Base-by-base conservation (phyloP, 2,329 filamentous ascomycete species). In the Epichloe hybrida region DNA sequence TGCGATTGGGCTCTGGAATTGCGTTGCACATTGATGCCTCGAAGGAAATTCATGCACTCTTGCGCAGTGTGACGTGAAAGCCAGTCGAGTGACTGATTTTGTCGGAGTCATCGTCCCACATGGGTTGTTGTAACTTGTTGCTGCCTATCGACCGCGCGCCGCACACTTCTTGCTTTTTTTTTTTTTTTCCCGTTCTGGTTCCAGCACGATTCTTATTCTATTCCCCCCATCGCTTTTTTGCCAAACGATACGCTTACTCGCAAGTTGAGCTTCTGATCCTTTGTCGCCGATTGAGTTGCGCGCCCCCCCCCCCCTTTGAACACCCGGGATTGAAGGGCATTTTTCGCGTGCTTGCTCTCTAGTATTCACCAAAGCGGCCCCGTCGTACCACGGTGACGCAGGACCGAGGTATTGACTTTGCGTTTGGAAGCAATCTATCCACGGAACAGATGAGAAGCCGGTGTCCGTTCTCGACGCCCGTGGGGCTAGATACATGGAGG, bases 361-460 rank as follows among this genome's bases (percentile, higher is more conserved):
- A 1, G 8, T 9, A 3, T 9, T 31, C 7, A 31, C 27, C 27
- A 31, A 31, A 9, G 9, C 27, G 11, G 27, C 8, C 27, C 8
- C 27, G 9, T 31, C 1, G 8, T 56, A 55, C 56, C 53, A 61
- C 66, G 23, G 40, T 66, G 17, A 62, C 69, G 51, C 62, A 64
- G 35, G 59, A 63, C 50, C 57, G 61, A 69, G 54, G 58, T 68
- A 48, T 64, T 80, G 55, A 86, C 70, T 86, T 87, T 61, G 84
- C 77, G 58, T 87, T 84, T 65, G 84, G 83, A 55, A 81, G 76
- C 62, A 87, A 87, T 63, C 73, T 87, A 52, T 84, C 80, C 62
- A 73, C 73, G 1, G 65, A 72, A 31, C 83, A 86, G 64, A 87
- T 88, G 84, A 58, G 58, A 4, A 57, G 62, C 44, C 80, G 83